phyloP scores from a whole-genome alignment of 2,329 filamentous ascomycete genomes.

The Fusarium xylarioides region DNA sequence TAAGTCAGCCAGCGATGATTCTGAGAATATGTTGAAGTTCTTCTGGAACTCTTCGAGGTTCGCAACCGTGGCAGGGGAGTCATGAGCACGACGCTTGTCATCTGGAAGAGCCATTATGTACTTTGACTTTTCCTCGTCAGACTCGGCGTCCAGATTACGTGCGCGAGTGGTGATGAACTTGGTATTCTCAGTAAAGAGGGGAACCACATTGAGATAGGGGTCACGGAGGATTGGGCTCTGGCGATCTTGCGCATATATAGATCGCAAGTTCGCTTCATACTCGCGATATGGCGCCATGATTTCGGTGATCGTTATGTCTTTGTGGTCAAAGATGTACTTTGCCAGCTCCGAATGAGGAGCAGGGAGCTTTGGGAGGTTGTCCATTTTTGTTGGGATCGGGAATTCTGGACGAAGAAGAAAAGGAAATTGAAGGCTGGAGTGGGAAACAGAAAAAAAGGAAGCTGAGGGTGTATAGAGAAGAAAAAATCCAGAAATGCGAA shows the following conservation, averaged over 20 bases:
- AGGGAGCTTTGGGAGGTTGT: conserved; percentile 56
- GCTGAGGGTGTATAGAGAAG: background rate
- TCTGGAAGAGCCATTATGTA: conserved; percentile 76
- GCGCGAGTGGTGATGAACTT: conserved; percentile 68
- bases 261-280: conserved; percentile 73
- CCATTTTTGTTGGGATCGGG: conserved; percentile 39
- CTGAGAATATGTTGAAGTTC: conserved; percentile 85
- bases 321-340: conserved; percentile 64
- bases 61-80: conserved; percentile 73
- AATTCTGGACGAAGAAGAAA: background rate
- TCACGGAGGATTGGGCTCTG: conserved; percentile 65
- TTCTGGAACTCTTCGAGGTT: conserved; percentile 76
- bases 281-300: conserved; percentile 72
- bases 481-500: background rate
- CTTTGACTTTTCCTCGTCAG: conserved; percentile 66
- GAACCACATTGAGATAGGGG: conserved; percentile 69
- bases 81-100: conserved; percentile 68
- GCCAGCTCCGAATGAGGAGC: conserved; percentile 56
- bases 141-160: conserved; percentile 66
- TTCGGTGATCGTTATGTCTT: conserved; percentile 62
- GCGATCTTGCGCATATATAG: conserved; percentile 74
- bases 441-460: background rate
- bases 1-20: conserved; percentile 77
- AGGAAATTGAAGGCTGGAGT: background rate
- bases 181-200: conserved; percentile 69